Percentiles rank a stretch among this genome's conserved stretches.
These are phyloP conservation scores for Aureobasidium sp. DNA, from an alignment of 2,329 filamentous ascomycete genomes.

Conservation along the genomic window DNA sequence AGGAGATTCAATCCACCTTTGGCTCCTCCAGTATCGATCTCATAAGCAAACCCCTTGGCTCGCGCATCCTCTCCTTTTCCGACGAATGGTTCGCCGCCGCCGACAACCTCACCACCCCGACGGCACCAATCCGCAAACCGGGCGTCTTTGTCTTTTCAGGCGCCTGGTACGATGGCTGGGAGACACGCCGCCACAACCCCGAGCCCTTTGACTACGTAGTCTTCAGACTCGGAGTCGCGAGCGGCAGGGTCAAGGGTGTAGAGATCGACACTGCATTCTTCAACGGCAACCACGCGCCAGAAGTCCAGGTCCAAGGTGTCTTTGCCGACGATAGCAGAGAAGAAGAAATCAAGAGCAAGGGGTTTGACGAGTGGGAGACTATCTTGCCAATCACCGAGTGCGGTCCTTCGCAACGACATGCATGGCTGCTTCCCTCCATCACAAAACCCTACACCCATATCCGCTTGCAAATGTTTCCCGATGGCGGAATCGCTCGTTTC, in stretches of 20 bases:
- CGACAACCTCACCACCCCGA: slow-evolving; percentile 52
- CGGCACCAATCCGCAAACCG: slow-evolving; percentile 48
- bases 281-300: slow-evolving; percentile 74
- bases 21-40: slow-evolving; percentile 50
- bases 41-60: slow-evolving; percentile 45
- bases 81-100: slow-evolving; percentile 58
- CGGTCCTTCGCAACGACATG: slow-evolving; percentile 66
- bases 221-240: slow-evolving; percentile 54
- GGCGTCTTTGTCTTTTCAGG: slow-evolving; percentile 54
- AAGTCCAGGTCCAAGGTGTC: slow-evolving; percentile 69
- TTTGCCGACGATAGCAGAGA: slow-evolving; percentile 59
- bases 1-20: slow-evolving; percentile 47
- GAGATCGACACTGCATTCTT: slow-evolving; percentile 80
- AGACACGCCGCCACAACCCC: slow-evolving; percentile 55
- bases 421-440: slow-evolving; percentile 55
- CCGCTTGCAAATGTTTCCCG: slow-evolving; percentile 75
- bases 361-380: slow-evolving; percentile 55
- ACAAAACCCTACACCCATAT: slow-evolving; percentile 74
- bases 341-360: slow-evolving; percentile 48
- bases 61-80: slow-evolving; percentile 48
- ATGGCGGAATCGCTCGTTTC: slow-evolving; percentile 77
- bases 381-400: slow-evolving; percentile 65
- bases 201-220: slow-evolving; percentile 54
- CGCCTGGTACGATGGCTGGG: slow-evolving; percentile 61
- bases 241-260: slow-evolving; percentile 64